Evolutionary conservation across 345 rosid genomes (phyloP).

Genomic region (Lumnitzera littorea): DNA sequence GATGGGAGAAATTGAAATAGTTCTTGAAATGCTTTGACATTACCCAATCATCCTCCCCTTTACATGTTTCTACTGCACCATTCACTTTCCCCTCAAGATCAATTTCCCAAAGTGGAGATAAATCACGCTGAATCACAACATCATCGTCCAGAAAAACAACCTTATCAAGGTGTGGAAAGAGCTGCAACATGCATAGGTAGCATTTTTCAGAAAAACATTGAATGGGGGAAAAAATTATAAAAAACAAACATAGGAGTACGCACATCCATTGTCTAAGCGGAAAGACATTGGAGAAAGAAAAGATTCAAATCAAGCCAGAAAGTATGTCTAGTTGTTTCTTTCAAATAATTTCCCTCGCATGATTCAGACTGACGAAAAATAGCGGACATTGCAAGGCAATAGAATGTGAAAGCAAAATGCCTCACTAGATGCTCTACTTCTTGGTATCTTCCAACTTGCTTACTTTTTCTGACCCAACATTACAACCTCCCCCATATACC

Average conservation of each 20-base stretch:
- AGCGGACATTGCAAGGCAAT: no score
- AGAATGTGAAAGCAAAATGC: no score
- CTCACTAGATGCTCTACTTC: no score
- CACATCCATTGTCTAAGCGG: background rate
- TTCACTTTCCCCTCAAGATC: slow-evolving; percentile 89
- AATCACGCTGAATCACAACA: slow-evolving; percentile 85
- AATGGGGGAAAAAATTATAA: background rate
- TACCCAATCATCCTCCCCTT: slow-evolving; percentile 96
- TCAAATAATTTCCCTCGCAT: no score
- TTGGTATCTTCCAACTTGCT: no score
- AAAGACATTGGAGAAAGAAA: no score
- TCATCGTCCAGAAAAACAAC: slow-evolving; percentile 97
- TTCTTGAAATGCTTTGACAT: slow-evolving; percentile 94
- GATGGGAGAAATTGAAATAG: slow-evolving; percentile 99
- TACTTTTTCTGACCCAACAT: no score
- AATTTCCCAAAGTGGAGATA: slow-evolving; percentile 88
- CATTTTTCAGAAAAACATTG: background rate
- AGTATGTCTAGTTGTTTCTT: no score
- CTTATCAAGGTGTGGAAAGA: slow-evolving; percentile 89
- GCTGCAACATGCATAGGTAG: slow-evolving; percentile 43
- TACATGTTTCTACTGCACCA: slow-evolving; percentile 98
- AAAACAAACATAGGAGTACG: background rate
- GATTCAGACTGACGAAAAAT: no score
- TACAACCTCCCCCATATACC: no score
- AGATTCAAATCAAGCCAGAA: no score